These are phyloP conservation scores for Rostrohypoxylon terebratum DNA, from an alignment of 495 filamentous ascomycete genomes.

Conservation along the genomic window DNA sequence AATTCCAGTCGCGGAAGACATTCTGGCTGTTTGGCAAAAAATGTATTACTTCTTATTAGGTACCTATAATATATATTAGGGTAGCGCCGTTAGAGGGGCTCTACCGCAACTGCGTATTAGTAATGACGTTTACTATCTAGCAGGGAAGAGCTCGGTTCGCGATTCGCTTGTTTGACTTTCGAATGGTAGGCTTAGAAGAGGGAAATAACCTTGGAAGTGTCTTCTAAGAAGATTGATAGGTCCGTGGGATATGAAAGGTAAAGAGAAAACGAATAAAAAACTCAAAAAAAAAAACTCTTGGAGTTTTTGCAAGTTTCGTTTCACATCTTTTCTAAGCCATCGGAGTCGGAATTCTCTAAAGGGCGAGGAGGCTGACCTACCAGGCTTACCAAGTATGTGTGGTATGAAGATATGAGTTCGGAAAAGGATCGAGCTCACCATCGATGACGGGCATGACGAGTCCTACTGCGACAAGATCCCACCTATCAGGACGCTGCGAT, in stretches of 20 bases:
- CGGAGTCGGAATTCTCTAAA: slow-evolving; percentile 3
- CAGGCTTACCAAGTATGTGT: too few relatives aligned
- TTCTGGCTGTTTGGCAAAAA: slow-evolving; percentile 41
- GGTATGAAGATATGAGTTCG: slow-evolving; percentile 11
- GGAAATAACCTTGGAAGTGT: neutral
- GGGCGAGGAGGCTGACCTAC: slow-evolving; percentile 17
- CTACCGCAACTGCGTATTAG: slow-evolving; percentile 21
- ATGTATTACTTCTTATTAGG: slow-evolving; percentile 8
- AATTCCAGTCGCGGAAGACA: slow-evolving; percentile 69
- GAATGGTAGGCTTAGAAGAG: slow-evolving; percentile 7
- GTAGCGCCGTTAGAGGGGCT: slow-evolving; percentile 21
- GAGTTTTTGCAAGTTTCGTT: slow-evolving; percentile 27
- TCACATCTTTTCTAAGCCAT: slow-evolving; percentile 30
- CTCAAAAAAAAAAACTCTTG: slow-evolving; percentile 13
- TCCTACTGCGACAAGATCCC: slow-evolving; percentile 29
- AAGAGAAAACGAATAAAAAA: neutral
- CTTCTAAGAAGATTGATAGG: neutral
- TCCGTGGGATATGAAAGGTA: neutral
- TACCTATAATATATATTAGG: too few relatives aligned
- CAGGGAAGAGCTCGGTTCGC: neutral
- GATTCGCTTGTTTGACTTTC: neutral
- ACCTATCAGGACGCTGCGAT: slow-evolving; percentile 40
- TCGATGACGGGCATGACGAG: slow-evolving; percentile 46
- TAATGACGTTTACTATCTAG: slow-evolving; percentile 14
- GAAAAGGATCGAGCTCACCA: slow-evolving; percentile 45